A percentile compares a stretch with the other conserved stretches of the same genome.
Conservation (phyloP, 2,329 filamentous ascomycete species). For the Periconia digitata region DNA sequence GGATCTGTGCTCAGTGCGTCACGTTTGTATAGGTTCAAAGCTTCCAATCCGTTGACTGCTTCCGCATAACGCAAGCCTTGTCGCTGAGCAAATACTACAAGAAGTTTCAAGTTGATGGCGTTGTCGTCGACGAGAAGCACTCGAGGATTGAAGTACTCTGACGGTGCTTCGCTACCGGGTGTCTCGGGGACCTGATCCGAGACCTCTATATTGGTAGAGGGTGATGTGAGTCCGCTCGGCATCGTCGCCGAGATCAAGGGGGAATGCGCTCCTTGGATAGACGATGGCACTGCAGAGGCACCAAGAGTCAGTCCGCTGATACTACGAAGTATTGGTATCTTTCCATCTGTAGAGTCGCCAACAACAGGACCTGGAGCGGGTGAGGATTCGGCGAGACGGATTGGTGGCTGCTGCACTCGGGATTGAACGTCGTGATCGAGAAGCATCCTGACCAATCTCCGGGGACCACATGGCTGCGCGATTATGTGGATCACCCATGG, state of each 20-base stretch:
- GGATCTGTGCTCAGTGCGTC: constrained; percentile 17
- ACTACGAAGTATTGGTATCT: constrained; percentile 21
- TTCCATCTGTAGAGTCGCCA: constrained; percentile 11
- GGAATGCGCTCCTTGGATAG: constrained; percentile 3
- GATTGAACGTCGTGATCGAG: constrained; percentile 25
- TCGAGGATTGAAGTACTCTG: constrained; percentile 31
- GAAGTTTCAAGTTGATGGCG: constrained; percentile 37
- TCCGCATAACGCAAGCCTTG: constrained; percentile 28
- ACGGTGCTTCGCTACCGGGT: constrained; percentile 1
- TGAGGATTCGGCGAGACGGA: constrained; percentile 18
- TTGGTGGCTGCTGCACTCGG: constrained; percentile 14
- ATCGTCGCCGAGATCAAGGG: constrained; percentile 9
- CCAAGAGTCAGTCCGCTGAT: constrained; percentile 21
- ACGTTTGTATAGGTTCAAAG: constrained; percentile 25
- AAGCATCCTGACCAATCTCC: constrained; percentile 26
- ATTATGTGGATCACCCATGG: constrained; percentile 30
- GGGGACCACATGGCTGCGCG: constrained; percentile 32
- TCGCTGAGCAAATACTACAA: constrained; percentile 46
- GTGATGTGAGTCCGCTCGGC: background rate
- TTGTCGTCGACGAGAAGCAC: constrained; percentile 40
- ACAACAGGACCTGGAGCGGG: background rate
- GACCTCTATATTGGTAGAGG: background rate
- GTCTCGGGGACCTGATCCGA: background rate
- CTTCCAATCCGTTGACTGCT: constrained; percentile 38
- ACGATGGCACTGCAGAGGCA: background rate